Evolutionary conservation across 2,329 filamentous ascomycete genomes (phyloP), one percentile per base, ranked within the genome.

Genomic region (Colletotrichum australisinense): DNA sequence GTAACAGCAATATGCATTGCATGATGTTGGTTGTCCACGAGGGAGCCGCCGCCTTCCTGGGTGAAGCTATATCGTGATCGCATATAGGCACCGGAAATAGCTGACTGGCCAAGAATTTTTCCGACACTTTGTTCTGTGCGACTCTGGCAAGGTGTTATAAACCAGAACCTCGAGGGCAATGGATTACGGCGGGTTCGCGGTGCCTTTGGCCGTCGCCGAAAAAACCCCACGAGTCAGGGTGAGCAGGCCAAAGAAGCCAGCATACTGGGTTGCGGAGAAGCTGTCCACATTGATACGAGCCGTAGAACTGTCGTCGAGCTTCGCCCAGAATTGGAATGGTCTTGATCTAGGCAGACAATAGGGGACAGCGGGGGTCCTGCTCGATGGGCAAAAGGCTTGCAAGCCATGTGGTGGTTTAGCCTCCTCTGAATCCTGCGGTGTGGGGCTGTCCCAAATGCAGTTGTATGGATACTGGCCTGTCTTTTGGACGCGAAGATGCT

Each of bases 351-450:
- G 64, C 52, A 58, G 58, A 52, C 49, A 52, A 70, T n/a, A 72
- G 55, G 65, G 57, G 65, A 59, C 66, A 59, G 46, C 32, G 58
- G 64, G 65, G 38, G 46, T 49, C 19, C n/a, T 49, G 26, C n/a
- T 58, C 24, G 58, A 63, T 58, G 55, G 46, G 38, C 56, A 26
- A 42, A 35, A 42, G 53, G 53, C 59, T 60, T 56, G 32, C 62
- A 56, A 52, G 46, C 70, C 67, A 73, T 73, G 67, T 73, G 67
- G 67, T 65, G 42, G 64, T 70, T 73, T 70, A 73, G 70, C 70
- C 70, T 64, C 70, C 70, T 64, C 67, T 53, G 42, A 38, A 46
- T 62, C 63, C 58, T 63, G 72, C 63, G n/a, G 30, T 67, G 72
- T 74, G 72, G 72, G 72, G 68, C 67, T 60, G 12, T 30, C 32